phyloP scores from a whole-genome alignment of 2,329 filamentous ascomycete species.

The Anthostomella pinea region DNA sequence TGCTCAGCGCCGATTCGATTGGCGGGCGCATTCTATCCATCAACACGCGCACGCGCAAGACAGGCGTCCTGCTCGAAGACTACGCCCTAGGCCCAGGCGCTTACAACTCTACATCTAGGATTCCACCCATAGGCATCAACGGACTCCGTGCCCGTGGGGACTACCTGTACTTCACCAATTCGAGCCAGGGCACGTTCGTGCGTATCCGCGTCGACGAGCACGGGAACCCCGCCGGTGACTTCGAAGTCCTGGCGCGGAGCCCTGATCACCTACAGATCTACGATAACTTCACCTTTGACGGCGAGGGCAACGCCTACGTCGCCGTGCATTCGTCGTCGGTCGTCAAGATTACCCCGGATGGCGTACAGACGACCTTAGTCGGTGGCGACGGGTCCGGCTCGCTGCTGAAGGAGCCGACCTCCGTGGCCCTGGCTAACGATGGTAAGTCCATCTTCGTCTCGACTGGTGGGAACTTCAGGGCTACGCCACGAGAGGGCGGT shows the following conservation, averaged over 20 bases:
- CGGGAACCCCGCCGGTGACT: slow-evolving; percentile 11
- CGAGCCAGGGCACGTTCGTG: slow-evolving; percentile 12
- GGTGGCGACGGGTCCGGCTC: too few species aligned
- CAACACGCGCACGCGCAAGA: slow-evolving; percentile 9
- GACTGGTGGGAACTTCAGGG: too few species aligned
- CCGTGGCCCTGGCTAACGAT: slow-evolving; percentile 1
- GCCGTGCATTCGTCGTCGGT: slow-evolving; percentile 3
- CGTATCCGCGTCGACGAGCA: slow-evolving; percentile 13
- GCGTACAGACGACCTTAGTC: too few species aligned
- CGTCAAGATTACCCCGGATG: slow-evolving; percentile 2
- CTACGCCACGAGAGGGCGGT: too few species aligned
- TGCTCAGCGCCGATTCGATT: slow-evolving; percentile 17
- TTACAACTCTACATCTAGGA: neutral
- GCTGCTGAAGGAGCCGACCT: slow-evolving; percentile 2
- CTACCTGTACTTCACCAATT: slow-evolving; percentile 24
- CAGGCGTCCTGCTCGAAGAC: slow-evolving; percentile 14
- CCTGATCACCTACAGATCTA: too few species aligned
- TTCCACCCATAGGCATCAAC: slow-evolving; percentile 18
- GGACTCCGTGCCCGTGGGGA: slow-evolving; percentile 13
- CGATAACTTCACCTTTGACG: slow-evolving; percentile 5
- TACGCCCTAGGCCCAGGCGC: slow-evolving; percentile 7
- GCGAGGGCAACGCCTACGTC: slow-evolving; percentile 3
- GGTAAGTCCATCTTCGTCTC: slow-evolving; percentile 4
- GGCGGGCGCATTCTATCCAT: slow-evolving; percentile 17
- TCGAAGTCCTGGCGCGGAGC: slow-evolving; percentile 17